Percentiles rank a stretch among this genome's conserved stretches.
These are phyloP conservation scores for Astrothelium subdiscretum DNA, from an alignment of 495 filamentous ascomycete genomes.

Conservation along the genomic window DNA sequence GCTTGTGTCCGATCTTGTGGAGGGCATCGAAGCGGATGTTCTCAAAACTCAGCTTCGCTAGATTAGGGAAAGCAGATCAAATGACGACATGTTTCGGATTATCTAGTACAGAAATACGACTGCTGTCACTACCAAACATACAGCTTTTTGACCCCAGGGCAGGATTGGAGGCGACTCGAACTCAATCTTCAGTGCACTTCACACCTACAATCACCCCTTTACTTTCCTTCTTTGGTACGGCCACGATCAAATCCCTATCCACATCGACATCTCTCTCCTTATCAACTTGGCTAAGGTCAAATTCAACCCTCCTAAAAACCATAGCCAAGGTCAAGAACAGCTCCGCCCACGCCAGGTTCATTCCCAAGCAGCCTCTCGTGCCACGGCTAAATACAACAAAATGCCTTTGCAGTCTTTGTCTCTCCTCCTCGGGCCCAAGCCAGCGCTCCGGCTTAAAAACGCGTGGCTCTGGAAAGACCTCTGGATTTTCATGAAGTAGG, in stretches of 20 bases:
- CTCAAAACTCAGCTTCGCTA: not conserved
- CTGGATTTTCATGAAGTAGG: constrained; percentile 4
- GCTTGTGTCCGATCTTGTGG: not conserved
- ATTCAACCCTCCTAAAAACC: constrained; percentile 29
- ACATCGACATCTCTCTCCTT: constrained; percentile 24
- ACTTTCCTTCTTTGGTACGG: not conserved
- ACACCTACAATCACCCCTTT: constrained; percentile 10
- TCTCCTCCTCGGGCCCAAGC: constrained; percentile 9
- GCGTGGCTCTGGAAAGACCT: constrained; percentile 4
- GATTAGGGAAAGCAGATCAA: not conserved
- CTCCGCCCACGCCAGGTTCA: constrained; percentile 33
- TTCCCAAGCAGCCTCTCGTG: constrained; percentile 26
- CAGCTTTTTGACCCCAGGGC: not conserved
- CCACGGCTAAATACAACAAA: constrained; percentile 27
- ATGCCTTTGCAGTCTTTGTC: constrained; percentile 13
- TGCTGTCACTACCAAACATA: not conserved
- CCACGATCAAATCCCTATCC: constrained; percentile 12
- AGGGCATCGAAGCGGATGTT: not conserved
- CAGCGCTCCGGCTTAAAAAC: constrained; percentile 12
- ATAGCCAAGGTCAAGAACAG: constrained; percentile 30
- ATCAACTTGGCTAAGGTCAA: constrained; percentile 29
- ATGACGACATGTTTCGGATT: not conserved
- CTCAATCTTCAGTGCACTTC: not conserved
- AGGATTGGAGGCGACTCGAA: not conserved
- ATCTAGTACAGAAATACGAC: not conserved